Percentiles rank a stretch among this genome's conserved stretches.
phyloP scores from a whole-genome alignment of 805 yeast species.

The Pichia cephalocereana region DNA sequence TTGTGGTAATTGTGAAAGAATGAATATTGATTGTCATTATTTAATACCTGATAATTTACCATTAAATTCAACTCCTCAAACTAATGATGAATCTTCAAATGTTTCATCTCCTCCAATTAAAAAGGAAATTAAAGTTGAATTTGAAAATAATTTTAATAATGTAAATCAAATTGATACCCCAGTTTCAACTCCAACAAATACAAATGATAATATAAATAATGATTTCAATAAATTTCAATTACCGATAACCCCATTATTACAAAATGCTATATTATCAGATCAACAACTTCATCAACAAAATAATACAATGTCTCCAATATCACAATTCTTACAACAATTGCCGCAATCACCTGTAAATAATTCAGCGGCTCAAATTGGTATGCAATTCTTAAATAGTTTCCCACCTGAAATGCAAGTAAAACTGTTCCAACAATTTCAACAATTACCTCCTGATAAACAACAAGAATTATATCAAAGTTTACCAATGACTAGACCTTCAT shows the following conservation, averaged over 20 bases:
- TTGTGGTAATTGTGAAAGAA: slow-evolving; percentile 70
- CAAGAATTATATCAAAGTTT: slow-evolving; percentile 12
- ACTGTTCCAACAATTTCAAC: slow-evolving; percentile 10
- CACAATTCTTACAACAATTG: slow-evolving; percentile 9
- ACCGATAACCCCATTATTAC: background rate
- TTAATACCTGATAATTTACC: background rate
- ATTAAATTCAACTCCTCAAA: background rate
- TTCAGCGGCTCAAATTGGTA: slow-evolving; percentile 9
- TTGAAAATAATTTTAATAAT: too few relatives aligned
- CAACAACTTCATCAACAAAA: background rate
- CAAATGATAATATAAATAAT: background rate
- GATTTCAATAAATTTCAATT: background rate
- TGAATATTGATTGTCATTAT: slow-evolving; percentile 73
- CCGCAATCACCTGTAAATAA: slow-evolving; percentile 6
- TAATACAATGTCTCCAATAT: slow-evolving; percentile 5
- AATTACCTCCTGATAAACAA: slow-evolving; percentile 12
- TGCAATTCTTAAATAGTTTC: slow-evolving; percentile 10
- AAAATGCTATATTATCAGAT: background rate
- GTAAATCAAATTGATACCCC: background rate
- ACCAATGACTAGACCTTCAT: slow-evolving; percentile 5
- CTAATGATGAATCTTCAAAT: background rate
- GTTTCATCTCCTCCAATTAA: too few relatives aligned
- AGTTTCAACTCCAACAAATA: background rate
- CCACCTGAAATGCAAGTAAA: slow-evolving; percentile 11
- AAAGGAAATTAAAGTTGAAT: too few relatives aligned